Percentiles rank a stretch among this genome's conserved stretches.
Conservation (phyloP, 345 rosid species). For the Hevea brasiliensis region DNA sequence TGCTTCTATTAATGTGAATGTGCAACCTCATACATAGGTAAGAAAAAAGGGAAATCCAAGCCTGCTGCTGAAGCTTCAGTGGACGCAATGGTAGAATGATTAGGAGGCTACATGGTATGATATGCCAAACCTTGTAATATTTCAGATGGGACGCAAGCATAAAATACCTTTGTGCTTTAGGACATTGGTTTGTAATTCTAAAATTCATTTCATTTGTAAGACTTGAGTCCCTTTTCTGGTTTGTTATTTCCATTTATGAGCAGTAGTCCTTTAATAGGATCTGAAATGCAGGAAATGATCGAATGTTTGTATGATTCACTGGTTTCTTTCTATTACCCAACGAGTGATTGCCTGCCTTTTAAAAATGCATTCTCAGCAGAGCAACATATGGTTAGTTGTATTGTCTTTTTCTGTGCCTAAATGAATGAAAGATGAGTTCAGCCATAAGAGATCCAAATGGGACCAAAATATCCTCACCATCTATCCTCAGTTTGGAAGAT, state of each 20-base stretch:
- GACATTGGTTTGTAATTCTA: constrained; percentile 21
- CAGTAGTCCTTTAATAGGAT: neutral
- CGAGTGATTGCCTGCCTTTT: too few relatives aligned
- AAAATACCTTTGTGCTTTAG: neutral
- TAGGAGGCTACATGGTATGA: neutral
- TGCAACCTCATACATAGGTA: constrained; percentile 25
- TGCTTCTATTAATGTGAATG: neutral
- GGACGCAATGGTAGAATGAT: constrained; percentile 54
- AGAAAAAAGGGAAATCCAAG: constrained; percentile 28
- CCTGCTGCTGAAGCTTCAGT: constrained; percentile 29
- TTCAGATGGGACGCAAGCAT: neutral
- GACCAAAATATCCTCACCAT: too few relatives aligned
- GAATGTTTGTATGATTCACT: neutral
- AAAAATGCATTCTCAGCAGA: too few relatives aligned
- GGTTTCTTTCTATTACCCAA: too few relatives aligned
- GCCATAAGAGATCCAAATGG: too few relatives aligned
- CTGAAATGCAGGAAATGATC: neutral
- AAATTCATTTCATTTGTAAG: neutral
- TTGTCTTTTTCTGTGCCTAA: too few relatives aligned
- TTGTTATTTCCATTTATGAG: neutral
- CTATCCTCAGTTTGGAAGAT: too few relatives aligned
- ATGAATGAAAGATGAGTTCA: too few relatives aligned
- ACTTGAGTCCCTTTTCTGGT: neutral
- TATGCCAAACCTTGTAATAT: neutral
- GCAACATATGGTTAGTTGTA: too few relatives aligned